Conservation (phyloP, 2,329 filamentous ascomycete species). For the Elsinoe australis region DNA sequence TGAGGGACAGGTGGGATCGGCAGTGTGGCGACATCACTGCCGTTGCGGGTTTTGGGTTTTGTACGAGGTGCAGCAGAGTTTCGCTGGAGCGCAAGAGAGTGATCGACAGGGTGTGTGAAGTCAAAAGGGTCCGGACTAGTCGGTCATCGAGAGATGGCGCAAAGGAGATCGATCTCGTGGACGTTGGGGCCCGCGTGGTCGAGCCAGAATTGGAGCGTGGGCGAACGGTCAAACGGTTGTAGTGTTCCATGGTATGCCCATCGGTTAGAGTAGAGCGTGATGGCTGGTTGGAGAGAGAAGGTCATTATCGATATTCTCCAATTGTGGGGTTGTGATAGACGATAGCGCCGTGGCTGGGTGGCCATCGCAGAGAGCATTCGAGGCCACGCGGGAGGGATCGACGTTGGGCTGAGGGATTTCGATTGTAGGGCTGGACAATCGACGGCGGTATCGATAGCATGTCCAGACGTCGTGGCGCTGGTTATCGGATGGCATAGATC, state of each 20-base stretch:
- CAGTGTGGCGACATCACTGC: no score
- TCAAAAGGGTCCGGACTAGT: no score
- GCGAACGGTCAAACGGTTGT: constrained; percentile 1
- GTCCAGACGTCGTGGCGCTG: background rate
- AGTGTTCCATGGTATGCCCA: constrained; percentile 1
- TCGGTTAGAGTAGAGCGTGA: background rate
- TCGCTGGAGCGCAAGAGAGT: no score
- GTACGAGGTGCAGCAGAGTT: no score
- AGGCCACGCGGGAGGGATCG: background rate
- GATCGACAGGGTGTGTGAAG: no score
- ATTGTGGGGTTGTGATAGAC: no score
- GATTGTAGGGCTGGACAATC: background rate
- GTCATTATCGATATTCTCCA: background rate
- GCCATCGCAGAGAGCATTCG: no score
- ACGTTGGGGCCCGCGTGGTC: background rate
- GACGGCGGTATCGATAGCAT: background rate
- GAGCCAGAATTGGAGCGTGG: background rate
- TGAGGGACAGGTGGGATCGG: constrained; percentile 23
- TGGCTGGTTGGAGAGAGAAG: background rate
- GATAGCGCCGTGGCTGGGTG: no score
- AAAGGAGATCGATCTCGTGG: background rate
- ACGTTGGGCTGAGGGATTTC: background rate
- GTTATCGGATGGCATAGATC: background rate
- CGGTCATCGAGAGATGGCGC: no score
- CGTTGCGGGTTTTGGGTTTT: no score